Evolutionary conservation across 148 eudicot genomes (phyloP).

Genomic region (Rhododendron kiyosumense): DNA sequence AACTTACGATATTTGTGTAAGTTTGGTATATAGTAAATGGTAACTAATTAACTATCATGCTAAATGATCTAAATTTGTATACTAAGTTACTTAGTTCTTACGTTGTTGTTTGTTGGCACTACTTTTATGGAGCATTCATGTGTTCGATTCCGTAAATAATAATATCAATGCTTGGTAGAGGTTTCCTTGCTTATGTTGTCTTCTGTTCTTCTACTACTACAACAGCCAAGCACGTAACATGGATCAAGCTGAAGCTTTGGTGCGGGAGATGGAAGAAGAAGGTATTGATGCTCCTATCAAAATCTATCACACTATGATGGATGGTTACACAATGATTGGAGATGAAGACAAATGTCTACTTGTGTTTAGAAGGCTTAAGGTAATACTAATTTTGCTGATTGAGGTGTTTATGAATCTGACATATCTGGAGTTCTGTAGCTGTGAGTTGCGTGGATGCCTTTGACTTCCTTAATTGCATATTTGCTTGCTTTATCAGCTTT

Average conservation of each 20-base stretch:
- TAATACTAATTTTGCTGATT: slow-evolving; percentile 18
- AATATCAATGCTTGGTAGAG: neutral
- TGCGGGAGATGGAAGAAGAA: slow-evolving; percentile 98
- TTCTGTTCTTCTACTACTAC: slow-evolving; percentile 5
- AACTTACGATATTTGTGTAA: neutral
- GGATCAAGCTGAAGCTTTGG: slow-evolving; percentile 87
- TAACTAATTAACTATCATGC: neutral
- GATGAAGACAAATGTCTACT: slow-evolving; percentile 83
- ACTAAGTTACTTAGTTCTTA: neutral
- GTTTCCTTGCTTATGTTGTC: neutral
- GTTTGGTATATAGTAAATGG: neutral
- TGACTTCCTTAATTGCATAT: neutral
- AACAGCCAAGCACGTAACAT: slow-evolving; percentile 66
- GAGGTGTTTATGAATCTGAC: neutral
- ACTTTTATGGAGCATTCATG: neutral
- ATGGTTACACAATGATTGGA: slow-evolving; percentile 88
- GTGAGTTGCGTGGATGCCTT: neutral
- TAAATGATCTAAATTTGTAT: neutral
- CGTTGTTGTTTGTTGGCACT: neutral
- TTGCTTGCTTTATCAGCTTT: neutral
- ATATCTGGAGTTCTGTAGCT: neutral
- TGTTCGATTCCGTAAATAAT: neutral
- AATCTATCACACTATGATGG: slow-evolving; percentile 98
- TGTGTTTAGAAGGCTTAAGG: slow-evolving; percentile 87
- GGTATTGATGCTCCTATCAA: slow-evolving; percentile 94